These are phyloP conservation scores for Metschnikowia baotianmanensis DNA, from an alignment of 805 yeast species.

Conservation along the genomic window DNA sequence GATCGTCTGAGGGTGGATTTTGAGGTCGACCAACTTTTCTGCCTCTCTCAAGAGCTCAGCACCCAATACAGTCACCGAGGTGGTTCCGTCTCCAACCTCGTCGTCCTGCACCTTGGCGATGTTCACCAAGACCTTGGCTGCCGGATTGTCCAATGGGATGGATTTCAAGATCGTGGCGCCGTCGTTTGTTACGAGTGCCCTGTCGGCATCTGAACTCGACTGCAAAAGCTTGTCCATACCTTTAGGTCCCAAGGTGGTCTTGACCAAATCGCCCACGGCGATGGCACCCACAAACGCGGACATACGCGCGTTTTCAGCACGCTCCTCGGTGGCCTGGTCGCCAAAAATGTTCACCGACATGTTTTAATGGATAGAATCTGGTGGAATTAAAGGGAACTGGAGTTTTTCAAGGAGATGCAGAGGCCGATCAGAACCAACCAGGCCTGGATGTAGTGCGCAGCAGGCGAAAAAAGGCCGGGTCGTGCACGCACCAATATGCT, in stretches of 20 bases:
- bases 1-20: slow-evolving; percentile 96
- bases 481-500: too few species aligned
- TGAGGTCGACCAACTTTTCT: slow-evolving; percentile 84
- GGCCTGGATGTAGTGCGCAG: too few species aligned
- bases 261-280: slow-evolving; percentile 97
- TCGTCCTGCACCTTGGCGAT: slow-evolving; percentile 96
- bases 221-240: slow-evolving; percentile 97
- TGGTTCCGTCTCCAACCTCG: slow-evolving; percentile 98
- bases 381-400: neutral
- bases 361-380: neutral
- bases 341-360: slow-evolving; percentile 92
- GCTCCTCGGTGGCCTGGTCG: slow-evolving; percentile 95
- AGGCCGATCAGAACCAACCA: neutral
- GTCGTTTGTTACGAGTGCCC: slow-evolving; percentile 87
- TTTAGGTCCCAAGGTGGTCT: slow-evolving; percentile 93
- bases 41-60: slow-evolving; percentile 94
- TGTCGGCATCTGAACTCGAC: slow-evolving; percentile 71
- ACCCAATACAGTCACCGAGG: slow-evolving; percentile 88
- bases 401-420: neutral
- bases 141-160: slow-evolving; percentile 95
- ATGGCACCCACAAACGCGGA: slow-evolving; percentile 98
- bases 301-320: slow-evolving; percentile 97
- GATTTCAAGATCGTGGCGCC: slow-evolving; percentile 96
- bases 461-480: too few species aligned
- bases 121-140: slow-evolving; percentile 93